Conservation (phyloP, 768 basidiomycete species). For the Paxillus ammoniavirescens region DNA sequence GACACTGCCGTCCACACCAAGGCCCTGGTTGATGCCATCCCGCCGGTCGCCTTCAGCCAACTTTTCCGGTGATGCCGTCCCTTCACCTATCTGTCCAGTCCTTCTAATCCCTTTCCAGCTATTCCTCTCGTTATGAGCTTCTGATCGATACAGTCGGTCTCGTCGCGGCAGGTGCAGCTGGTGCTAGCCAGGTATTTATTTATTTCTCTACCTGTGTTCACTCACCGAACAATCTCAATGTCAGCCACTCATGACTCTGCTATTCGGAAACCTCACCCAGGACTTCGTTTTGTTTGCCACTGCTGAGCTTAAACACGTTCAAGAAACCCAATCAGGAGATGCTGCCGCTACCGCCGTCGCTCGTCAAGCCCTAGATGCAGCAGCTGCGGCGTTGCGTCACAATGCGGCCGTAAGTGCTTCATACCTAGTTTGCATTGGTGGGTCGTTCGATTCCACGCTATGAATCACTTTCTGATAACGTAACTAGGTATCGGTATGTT, state of each 20-base stretch:
- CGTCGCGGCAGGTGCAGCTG: slow-evolving; percentile 69
- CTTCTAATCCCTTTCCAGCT: slow-evolving; percentile 43
- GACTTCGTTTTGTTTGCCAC: slow-evolving; percentile 62
- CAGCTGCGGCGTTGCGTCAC: slow-evolving; percentile 49
- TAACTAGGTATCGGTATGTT: slow-evolving; percentile 70
- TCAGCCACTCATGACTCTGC: slow-evolving; percentile 74
- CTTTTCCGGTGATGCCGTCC: slow-evolving; percentile 44
- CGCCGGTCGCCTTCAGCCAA: slow-evolving; percentile 41
- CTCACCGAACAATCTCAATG: background rate
- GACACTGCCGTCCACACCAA: slow-evolving; percentile 12
- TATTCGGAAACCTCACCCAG: slow-evolving; percentile 82
- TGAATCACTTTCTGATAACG: slow-evolving; percentile 3
- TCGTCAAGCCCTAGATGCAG: slow-evolving; percentile 28
- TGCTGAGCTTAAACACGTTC: slow-evolving; percentile 9
- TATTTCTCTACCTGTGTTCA: background rate
- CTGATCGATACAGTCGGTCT: slow-evolving; percentile 69
- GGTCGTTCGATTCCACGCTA: slow-evolving; percentile 15
- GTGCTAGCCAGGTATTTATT: slow-evolving; percentile 68
- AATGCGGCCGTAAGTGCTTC: slow-evolving; percentile 55
- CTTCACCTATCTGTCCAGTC: background rate
- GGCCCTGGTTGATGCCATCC: slow-evolving; percentile 26
- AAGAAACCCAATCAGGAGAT: slow-evolving; percentile 14
- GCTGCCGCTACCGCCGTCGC: slow-evolving; percentile 30
- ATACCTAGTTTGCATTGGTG: slow-evolving; percentile 69
- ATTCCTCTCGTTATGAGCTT: slow-evolving; percentile 70